phyloP scores from a whole-genome alignment of 2,329 filamentous ascomycete genomes.

The Monilinia fructigena region DNA sequence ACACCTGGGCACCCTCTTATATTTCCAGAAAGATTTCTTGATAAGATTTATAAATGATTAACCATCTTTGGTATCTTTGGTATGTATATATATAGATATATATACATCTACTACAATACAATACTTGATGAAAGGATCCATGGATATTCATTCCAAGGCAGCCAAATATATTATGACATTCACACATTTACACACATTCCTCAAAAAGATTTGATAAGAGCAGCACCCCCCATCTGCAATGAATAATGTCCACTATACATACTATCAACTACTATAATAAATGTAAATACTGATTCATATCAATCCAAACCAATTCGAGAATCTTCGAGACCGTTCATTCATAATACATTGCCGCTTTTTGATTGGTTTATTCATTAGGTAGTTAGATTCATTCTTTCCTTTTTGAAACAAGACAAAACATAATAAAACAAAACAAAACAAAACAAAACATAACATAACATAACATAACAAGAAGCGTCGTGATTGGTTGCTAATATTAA shows the following conservation, averaged over 20 bases:
- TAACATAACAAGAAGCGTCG: too few relatives aligned
- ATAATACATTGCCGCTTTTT: conserved; percentile 11
- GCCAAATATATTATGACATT: neutral
- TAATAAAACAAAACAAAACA: too few relatives aligned
- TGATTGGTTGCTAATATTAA: conserved; percentile 6
- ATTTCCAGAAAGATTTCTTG: neutral
- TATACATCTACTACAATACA: too few relatives aligned
- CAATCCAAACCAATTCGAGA: conserved; percentile 2
- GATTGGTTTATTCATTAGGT: neutral
- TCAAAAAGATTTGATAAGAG: neutral
- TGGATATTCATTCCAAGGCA: conserved; percentile 2
- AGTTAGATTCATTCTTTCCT: too few relatives aligned
- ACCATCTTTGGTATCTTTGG: too few relatives aligned
- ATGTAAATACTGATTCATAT: neutral
- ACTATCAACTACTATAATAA: neutral
- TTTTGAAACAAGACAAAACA: too few relatives aligned
- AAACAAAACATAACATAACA: too few relatives aligned
- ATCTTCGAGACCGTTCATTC: neutral
- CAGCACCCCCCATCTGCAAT: neutral
- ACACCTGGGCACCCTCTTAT: too few relatives aligned
- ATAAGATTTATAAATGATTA: too few relatives aligned
- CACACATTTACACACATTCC: too few relatives aligned
- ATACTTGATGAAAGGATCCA: neutral
- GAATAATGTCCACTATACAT: neutral
- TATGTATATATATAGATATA: too few relatives aligned